Evolutionary conservation across 2,329 filamentous ascomycete species (phyloP), one percentile per base, ranked within the genome.

Genomic region (Diaporthe vexans): DNA sequence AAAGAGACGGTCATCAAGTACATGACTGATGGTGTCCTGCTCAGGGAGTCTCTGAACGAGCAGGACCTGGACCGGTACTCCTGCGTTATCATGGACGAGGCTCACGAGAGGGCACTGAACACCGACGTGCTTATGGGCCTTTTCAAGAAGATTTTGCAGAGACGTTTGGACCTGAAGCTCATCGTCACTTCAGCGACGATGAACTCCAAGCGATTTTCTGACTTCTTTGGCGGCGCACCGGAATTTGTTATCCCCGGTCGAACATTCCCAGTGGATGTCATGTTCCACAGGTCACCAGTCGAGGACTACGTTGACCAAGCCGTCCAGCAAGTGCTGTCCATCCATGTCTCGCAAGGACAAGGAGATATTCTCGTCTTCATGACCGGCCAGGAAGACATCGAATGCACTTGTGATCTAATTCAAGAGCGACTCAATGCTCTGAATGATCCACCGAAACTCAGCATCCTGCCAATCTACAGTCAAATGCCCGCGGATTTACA

Each of bases 1-100:
- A 95, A 95, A 78, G 94, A 98, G 74, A 99, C 97, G 0, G 88
- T 93, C 75, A 98, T 99, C 85, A 99, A 99, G 84, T 99, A 99
- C 83, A 98, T 99, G 95, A 99, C 97, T 0, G 97, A 99, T 80
- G 97, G 97, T 86, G 94, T 99, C 29, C 86, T 99, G 58, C 89
- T 99, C 43, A 91, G 97, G 85, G 97, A 99, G 81, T 98, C 95
- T 8, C 88, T 99, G 15, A 95, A 95, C 75, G 96, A 98, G 82
- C 91, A 93, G 9, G 96, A 99, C 82, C 88, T 99, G 59, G 97
- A 98, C 83, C 94, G 94, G 77, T 99, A 99, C 82, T 98, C 96
- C 19, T 98, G 95, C 82, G 95, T 99, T 79, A 99, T 99, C 83
- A 99, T 99, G 97, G 97, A 99, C 81, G 97, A 99, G 86, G 97